phyloP scores from a whole-genome alignment of 768 basidiomycete genomes.

The Melanogaster broomeanus region DNA sequence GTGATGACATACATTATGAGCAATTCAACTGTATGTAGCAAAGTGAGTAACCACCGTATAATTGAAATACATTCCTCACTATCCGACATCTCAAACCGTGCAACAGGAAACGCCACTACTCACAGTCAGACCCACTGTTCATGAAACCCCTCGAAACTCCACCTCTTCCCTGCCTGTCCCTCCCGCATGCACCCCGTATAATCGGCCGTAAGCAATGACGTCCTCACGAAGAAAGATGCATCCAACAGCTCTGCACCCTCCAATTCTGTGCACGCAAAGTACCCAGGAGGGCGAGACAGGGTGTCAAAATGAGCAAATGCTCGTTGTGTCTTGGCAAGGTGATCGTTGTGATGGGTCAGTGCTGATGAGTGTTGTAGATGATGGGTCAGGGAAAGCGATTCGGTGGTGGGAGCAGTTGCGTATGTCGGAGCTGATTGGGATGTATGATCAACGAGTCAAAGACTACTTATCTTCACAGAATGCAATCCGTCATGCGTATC shows the following conservation, averaged over 20 bases:
- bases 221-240: constrained; percentile 37
- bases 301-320: constrained; percentile 34
- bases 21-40: no score
- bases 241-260: constrained; percentile 34
- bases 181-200: constrained; percentile 44
- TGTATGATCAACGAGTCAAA: neutral
- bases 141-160: constrained; percentile 31
- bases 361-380: constrained; percentile 40
- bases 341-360: constrained; percentile 37
- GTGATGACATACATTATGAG: no score
- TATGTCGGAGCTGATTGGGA: neutral
- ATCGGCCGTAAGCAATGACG: constrained; percentile 31
- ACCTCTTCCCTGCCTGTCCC: constrained; percentile 27
- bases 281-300: constrained; percentile 25
- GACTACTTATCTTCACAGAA: no score
- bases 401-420: constrained; percentile 7
- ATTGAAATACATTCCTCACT: no score
- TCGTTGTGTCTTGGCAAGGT: constrained; percentile 35
- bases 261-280: constrained; percentile 31
- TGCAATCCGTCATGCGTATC: no score
- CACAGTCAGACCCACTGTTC: neutral
- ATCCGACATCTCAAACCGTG: no score
- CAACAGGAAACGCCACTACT: no score
- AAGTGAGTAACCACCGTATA: no score
- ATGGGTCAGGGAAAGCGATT: constrained; percentile 44